Evolutionary conservation across 2,329 filamentous ascomycete genomes (phyloP).

Genomic region (Parastagonospora avenae): DNA sequence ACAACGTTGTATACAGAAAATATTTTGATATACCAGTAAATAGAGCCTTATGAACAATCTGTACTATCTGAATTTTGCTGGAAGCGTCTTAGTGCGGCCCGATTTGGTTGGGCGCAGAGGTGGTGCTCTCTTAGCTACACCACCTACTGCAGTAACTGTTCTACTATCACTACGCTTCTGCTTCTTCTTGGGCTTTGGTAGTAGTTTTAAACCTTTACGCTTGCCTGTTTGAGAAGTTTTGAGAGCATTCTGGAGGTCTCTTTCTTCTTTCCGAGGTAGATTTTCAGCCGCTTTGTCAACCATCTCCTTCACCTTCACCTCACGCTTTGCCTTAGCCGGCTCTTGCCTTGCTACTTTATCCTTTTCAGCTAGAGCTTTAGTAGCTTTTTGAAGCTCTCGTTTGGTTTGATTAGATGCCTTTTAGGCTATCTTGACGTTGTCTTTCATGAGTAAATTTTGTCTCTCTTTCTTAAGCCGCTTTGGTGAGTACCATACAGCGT

Average conservation of each 20-base stretch:
- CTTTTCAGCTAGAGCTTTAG: too few relatives aligned
- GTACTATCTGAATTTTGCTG: neutral
- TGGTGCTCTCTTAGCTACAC: neutral
- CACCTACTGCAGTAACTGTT: neutral
- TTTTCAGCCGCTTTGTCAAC: neutral
- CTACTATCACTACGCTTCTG: neutral
- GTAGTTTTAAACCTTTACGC: neutral
- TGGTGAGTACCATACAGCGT: too few relatives aligned
- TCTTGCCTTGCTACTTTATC: neutral
- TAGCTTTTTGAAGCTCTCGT: too few relatives aligned
- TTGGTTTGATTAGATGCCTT: too few relatives aligned
- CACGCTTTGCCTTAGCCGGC: neutral
- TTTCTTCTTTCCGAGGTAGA: neutral
- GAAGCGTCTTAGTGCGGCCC: neutral
- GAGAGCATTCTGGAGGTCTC: neutral
- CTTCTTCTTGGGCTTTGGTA: conserved; percentile 1
- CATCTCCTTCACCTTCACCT: neutral
- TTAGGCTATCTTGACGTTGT: neutral
- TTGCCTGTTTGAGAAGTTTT: neutral
- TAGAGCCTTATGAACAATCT: neutral
- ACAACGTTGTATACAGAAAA: neutral
- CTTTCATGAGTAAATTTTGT: neutral
- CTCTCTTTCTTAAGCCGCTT: too few relatives aligned
- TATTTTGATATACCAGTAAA: neutral
- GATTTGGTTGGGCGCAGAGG: neutral